Evolutionary conservation across 768 basidiomycete species (phyloP).

Genomic region (Trametes punicea): DNA sequence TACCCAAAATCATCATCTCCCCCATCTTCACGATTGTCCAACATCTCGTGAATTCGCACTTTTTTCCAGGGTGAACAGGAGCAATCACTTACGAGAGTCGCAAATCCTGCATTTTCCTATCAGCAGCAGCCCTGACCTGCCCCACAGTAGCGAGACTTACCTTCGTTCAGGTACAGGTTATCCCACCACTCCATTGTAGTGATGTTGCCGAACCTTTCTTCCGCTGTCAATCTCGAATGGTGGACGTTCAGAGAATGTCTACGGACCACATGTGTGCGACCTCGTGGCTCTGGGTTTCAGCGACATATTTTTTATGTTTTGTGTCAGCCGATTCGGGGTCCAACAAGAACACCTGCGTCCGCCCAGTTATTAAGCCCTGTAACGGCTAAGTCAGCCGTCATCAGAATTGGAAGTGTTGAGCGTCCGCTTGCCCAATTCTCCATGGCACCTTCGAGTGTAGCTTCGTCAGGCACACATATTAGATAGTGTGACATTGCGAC

Average conservation of each 20-base stretch:
- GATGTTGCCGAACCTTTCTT: constrained; percentile 80
- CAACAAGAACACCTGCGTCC: constrained; percentile 77
- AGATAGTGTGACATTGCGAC: neutral
- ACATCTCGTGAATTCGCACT: too few relatives aligned
- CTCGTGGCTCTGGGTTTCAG: constrained; percentile 79
- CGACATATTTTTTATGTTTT: constrained; percentile 73
- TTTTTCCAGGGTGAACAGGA: too few relatives aligned
- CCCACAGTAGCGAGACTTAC: constrained; percentile 28
- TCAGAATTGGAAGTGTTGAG: neutral
- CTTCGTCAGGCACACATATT: too few relatives aligned
- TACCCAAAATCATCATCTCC: constrained; percentile 79
- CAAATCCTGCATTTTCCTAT: constrained; percentile 54
- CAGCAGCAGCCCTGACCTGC: too few relatives aligned
- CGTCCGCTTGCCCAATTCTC: constrained; percentile 73
- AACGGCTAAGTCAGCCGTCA: neutral
- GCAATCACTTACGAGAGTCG: constrained; percentile 52
- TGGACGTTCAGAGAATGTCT: neutral
- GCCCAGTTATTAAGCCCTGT: constrained; percentile 43
- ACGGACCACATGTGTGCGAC: constrained; percentile 79
- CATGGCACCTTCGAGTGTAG: constrained; percentile 67
- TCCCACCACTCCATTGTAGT: constrained; percentile 96
- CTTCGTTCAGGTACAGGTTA: constrained; percentile 81
- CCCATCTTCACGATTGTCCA: constrained; percentile 84
- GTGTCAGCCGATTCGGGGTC: constrained; percentile 76
- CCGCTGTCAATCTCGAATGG: neutral